phyloP scores from a whole-genome alignment of 1,284 basidiomycete genomes.

The Malassezia equina region DNA sequence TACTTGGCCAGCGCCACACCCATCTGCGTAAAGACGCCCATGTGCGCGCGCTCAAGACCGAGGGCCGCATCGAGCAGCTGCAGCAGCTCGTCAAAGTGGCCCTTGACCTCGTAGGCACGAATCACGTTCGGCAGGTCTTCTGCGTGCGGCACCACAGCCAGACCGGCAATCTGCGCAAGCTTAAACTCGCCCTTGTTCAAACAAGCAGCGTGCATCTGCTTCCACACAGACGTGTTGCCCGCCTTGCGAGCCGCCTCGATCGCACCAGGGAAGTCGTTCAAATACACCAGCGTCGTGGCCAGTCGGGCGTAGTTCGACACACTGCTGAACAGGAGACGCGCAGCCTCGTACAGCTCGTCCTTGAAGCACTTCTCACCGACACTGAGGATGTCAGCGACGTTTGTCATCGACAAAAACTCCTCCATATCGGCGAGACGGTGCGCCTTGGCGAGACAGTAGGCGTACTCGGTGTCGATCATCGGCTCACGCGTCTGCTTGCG shows the following conservation, averaged over 20 bases:
- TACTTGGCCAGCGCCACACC: slow-evolving; percentile 95
- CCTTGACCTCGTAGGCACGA: slow-evolving; percentile 76
- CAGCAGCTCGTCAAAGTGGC: slow-evolving; percentile 90
- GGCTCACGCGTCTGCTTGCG: slow-evolving; percentile 93
- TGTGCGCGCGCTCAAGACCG: slow-evolving; percentile 83
- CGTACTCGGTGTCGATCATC: slow-evolving; percentile 77
- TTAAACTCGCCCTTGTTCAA: slow-evolving; percentile 95
- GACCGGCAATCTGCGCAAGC: slow-evolving; percentile 70
- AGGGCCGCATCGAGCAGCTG: slow-evolving; percentile 83
- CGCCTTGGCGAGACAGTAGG: slow-evolving; percentile 46
- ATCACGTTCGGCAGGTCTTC: slow-evolving; percentile 80
- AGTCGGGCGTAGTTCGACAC: slow-evolving; percentile 98
- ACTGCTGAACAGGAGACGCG: slow-evolving; percentile 86
- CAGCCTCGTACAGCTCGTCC: slow-evolving; percentile 92
- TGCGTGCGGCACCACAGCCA: slow-evolving; percentile 52
- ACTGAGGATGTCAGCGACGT: slow-evolving; percentile 88
- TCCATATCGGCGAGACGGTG: slow-evolving; percentile 61
- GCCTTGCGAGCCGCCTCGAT: slow-evolving; percentile 98
- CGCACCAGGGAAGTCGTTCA: slow-evolving; percentile 93
- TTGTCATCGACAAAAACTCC: slow-evolving; percentile 97
- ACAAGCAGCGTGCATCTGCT: slow-evolving; percentile 97
- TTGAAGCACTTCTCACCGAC: slow-evolving; percentile 99
- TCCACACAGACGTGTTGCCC: slow-evolving; percentile 99
- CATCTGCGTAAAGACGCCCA: slow-evolving; percentile 76
- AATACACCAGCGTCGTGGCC: slow-evolving; percentile 94